phyloP scores from a whole-genome alignment of 164 flowering plant species.

The Litsea cubeba region DNA sequence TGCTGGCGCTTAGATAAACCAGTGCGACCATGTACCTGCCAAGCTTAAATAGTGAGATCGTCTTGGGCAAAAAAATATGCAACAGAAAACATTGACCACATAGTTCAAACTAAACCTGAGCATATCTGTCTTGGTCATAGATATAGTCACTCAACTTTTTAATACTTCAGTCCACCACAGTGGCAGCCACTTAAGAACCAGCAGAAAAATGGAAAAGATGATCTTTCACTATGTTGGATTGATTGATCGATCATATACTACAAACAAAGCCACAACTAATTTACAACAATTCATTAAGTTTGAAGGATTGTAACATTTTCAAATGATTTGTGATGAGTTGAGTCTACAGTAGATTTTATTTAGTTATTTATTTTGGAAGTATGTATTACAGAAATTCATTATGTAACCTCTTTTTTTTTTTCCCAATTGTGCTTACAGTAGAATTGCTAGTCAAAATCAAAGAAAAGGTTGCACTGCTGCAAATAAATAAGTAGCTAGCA shows the following conservation, averaged over 20 bases:
- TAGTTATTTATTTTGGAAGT: too few relatives aligned
- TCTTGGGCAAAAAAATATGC: neutral
- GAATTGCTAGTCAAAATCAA: too few relatives aligned
- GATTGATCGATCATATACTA: slow-evolving; percentile 11
- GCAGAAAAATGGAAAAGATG: neutral
- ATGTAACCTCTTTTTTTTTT: too few relatives aligned
- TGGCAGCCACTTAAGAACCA: neutral
- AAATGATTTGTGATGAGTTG: neutral
- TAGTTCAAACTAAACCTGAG: neutral
- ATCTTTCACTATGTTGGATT: neutral
- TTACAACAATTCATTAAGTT: neutral
- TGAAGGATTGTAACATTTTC: neutral
- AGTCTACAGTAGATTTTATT: neutral
- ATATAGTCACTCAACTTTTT: neutral
- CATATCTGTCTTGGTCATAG: neutral
- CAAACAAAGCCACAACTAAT: neutral
- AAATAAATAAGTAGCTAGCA: too few relatives aligned
- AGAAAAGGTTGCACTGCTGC: too few relatives aligned
- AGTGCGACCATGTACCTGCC: slow-evolving; percentile 4
- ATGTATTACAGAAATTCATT: too few relatives aligned
- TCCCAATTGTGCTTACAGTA: too few relatives aligned
- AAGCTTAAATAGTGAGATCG: neutral
- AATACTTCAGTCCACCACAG: neutral
- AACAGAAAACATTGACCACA: neutral
- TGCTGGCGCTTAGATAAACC: slow-evolving; percentile 14